Percentiles rank a stretch among this genome's conserved stretches.
These are phyloP conservation scores for Quercus agrifolia DNA, from an alignment of 306 rosid species.

Conservation along the genomic window DNA sequence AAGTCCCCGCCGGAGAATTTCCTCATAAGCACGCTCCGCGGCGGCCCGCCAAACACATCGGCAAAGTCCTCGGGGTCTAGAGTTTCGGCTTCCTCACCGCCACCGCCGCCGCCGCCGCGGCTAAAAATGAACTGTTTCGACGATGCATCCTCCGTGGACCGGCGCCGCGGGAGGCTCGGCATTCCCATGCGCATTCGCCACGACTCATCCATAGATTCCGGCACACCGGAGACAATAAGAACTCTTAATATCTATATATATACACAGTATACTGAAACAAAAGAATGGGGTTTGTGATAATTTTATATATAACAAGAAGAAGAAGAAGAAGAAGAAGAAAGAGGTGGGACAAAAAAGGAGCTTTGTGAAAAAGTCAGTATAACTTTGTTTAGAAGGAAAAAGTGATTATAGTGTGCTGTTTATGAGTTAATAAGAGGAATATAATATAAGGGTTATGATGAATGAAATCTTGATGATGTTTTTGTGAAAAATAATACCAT, in stretches of 20 bases:
- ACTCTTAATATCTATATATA: too few relatives aligned
- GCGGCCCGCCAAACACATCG: slow-evolving; percentile 62
- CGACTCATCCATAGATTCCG: slow-evolving; percentile 37
- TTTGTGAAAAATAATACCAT: not conserved
- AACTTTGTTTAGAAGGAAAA: not conserved
- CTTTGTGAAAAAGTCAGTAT: slow-evolving; percentile 12
- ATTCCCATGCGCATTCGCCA: slow-evolving; percentile 52
- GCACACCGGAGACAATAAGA: not conserved
- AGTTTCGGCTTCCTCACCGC: not conserved
- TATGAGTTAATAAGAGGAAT: not conserved
- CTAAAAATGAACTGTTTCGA: not conserved
- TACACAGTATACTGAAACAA: not conserved
- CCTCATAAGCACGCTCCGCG: slow-evolving; percentile 29
- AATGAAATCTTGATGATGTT: slow-evolving; percentile 12
- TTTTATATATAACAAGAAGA: too few relatives aligned
- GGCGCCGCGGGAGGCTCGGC: slow-evolving; percentile 33
- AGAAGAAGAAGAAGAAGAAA: too few relatives aligned
- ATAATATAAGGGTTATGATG: not conserved
- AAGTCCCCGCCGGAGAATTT: slow-evolving; percentile 23
- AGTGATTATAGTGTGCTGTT: not conserved
- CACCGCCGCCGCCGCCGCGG: not conserved
- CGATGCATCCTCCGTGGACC: slow-evolving; percentile 20
- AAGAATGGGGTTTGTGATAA: not conserved
- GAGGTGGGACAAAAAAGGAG: not conserved
- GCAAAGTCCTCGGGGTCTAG: slow-evolving; percentile 37